Evolutionary conservation across 2,329 filamentous ascomycete genomes (phyloP).

Genomic region (Sporothrix curviconia): DNA sequence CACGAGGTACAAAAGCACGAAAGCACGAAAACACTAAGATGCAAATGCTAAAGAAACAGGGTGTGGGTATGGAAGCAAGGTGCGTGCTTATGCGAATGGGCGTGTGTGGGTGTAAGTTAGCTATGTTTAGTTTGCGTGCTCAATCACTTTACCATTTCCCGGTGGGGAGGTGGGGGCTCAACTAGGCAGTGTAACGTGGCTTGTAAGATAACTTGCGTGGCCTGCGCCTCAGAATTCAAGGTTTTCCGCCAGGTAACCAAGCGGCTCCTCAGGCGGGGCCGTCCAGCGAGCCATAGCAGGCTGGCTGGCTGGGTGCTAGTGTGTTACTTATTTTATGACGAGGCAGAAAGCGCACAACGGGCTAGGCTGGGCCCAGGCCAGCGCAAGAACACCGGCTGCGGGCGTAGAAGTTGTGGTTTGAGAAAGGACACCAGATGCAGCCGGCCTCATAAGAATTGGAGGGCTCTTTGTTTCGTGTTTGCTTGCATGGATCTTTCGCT

Average conservation of each 20-base stretch:
- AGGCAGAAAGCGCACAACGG: slow-evolving; percentile 12
- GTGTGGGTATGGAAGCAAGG: too few relatives aligned
- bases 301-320: not conserved
- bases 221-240: slow-evolving; percentile 2
- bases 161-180: too few relatives aligned
- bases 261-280: too few relatives aligned
- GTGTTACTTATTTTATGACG: slow-evolving; percentile 8
- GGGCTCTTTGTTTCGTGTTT: too few relatives aligned
- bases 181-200: slow-evolving; percentile 3
- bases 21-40: not conserved
- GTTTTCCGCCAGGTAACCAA: too few relatives aligned
- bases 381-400: not conserved
- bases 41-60: not conserved
- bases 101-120: too few relatives aligned
- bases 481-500: too few relatives aligned
- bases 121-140: too few relatives aligned
- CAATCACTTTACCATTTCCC: too few relatives aligned
- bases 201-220: not conserved
- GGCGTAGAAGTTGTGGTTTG: too few relatives aligned
- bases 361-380: not conserved
- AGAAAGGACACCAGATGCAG: too few relatives aligned
- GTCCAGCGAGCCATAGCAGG: not conserved
- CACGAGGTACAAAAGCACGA: not conserved
- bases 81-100: not conserved
- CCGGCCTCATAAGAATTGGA: too few relatives aligned